Conservation (phyloP, 2,329 filamentous ascomycete species). For the Ophiostoma novo-ulmi region DNA sequence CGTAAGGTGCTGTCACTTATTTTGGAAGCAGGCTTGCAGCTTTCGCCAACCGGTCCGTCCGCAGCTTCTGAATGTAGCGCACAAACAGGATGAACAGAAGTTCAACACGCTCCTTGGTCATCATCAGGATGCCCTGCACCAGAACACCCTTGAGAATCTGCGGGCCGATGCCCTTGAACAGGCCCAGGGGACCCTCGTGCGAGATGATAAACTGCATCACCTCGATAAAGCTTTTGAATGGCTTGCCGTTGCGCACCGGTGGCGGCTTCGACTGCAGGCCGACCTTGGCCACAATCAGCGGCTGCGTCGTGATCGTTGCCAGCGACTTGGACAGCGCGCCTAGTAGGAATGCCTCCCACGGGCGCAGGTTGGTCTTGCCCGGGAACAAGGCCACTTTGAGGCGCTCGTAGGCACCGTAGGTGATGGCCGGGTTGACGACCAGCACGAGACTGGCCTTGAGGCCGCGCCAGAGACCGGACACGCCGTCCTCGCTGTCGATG, state of each 20-base stretch:
- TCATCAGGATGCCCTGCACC: slow-evolving; percentile 96
- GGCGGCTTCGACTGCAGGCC: slow-evolving; percentile 92
- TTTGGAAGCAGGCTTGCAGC: slow-evolving; percentile 37
- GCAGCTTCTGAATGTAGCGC: slow-evolving; percentile 69
- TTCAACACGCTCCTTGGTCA: slow-evolving; percentile 97
- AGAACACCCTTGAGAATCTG: slow-evolving; percentile 89
- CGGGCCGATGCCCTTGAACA: slow-evolving; percentile 95
- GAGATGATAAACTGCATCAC: slow-evolving; percentile 93
- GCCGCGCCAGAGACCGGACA: slow-evolving; percentile 85
- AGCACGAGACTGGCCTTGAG: slow-evolving; percentile 93
- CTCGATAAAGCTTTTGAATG: slow-evolving; percentile 87
- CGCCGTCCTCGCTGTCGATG: slow-evolving; percentile 82
- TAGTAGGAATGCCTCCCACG: slow-evolving; percentile 85
- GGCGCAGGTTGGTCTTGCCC: slow-evolving; percentile 66
- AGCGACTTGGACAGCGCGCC: slow-evolving; percentile 89
- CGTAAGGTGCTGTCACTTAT: slow-evolving; percentile 24
- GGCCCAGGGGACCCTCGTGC: slow-evolving; percentile 73
- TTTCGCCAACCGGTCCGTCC: slow-evolving; percentile 63
- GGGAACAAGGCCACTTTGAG: slow-evolving; percentile 74
- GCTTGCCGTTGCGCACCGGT: slow-evolving; percentile 74
- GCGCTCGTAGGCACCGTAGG: slow-evolving; percentile 93
- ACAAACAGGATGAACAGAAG: slow-evolving; percentile 81
- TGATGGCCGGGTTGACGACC: slow-evolving; percentile 94
- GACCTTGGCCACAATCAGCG: slow-evolving; percentile 95
- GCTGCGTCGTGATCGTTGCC: slow-evolving; percentile 88